Evolutionary conservation across 73 alveolate species (phyloP), one percentile per base, ranked within the genome.

Genomic region (Paramecium bursaria): DNA sequence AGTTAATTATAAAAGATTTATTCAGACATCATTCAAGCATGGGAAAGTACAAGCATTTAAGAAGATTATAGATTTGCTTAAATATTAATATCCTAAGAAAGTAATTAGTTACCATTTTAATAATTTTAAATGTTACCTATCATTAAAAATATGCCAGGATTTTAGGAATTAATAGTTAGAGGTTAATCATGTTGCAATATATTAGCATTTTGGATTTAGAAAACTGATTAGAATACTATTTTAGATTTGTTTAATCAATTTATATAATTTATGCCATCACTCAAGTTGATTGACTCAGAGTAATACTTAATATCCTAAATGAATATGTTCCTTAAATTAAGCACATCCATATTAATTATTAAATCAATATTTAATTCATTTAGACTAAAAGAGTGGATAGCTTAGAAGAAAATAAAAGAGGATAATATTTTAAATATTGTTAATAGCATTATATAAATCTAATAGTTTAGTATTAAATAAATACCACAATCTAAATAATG

Each of bases 11-110:
- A 67, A 67, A 67, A 57, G 21, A 21, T 67, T 25, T 25, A 39
- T 33, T 14, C 22, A 9, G 10, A 31, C 10, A 15, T 67, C 17
- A 13, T 44, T 9, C 26, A 6, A 17, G 27, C 19, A 2, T 67
- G 82, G 82, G 82, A 67, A 21, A 13, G 33, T 3, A 47, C 46
- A 21, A 39, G 47, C 14, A n/a, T 14, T 2, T 25, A 42, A 39
- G 82, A 67, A 67, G 82, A 67, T 33, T 67, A 67, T 42, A 67
- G 82, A 35, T 67, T 67, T 67, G 55, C 60, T 39, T 42, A 67
- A 44, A 67, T 67, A 10, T 1, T 67, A 39, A 35, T 47, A 14
- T 53, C 82, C 1, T 17, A 31, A 39, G 82, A 67, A 15, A 67
- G 44, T 33, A 35, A 31, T 33, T 42, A 67, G 44, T 21, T 67